Percentiles rank a stretch among this genome's conserved stretches.
These are phyloP conservation scores for Diaporthe caulivora DNA, from an alignment of 2,329 filamentous ascomycete genomes.

Conservation along the genomic window DNA sequence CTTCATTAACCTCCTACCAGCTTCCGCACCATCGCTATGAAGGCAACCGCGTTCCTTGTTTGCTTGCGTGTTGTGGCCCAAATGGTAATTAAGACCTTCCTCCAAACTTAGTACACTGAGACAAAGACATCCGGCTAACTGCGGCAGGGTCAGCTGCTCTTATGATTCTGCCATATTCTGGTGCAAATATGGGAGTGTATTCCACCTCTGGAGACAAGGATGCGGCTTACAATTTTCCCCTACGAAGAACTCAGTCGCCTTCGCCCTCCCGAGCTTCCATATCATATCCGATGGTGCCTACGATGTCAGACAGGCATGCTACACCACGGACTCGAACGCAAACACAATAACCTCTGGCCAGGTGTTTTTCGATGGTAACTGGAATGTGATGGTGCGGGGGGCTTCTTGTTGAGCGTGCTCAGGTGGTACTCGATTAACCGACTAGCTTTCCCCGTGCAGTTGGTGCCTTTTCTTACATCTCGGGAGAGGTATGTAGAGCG, in stretches of 20 bases:
- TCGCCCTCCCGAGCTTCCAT: not conserved
- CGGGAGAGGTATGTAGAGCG: not conserved
- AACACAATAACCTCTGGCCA: not conserved
- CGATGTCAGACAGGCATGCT: not conserved
- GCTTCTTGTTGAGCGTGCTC: not conserved
- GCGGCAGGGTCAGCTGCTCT: constrained; percentile 3
- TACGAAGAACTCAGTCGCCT: not conserved
- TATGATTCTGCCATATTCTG: constrained; percentile 5
- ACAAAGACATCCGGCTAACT: not conserved
- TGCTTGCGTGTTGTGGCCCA: not conserved
- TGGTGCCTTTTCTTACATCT: not conserved
- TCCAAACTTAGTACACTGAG: not conserved
- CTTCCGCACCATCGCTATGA: not conserved
- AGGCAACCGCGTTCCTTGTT: not conserved
- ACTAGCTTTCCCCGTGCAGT: not conserved
- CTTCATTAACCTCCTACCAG: not conserved
- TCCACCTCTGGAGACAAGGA: not conserved
- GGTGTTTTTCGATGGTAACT: constrained; percentile 7
- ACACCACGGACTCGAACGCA: not conserved
- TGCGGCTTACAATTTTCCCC: not conserved
- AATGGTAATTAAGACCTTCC: not conserved
- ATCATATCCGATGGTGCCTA: not conserved
- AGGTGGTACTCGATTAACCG: not conserved
- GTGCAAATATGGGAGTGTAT: constrained; percentile 8
- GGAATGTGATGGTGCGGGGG: constrained; percentile 10